Conservation (phyloP, 78 protist genomes). For the Monocercomonoides exilis region DNA sequence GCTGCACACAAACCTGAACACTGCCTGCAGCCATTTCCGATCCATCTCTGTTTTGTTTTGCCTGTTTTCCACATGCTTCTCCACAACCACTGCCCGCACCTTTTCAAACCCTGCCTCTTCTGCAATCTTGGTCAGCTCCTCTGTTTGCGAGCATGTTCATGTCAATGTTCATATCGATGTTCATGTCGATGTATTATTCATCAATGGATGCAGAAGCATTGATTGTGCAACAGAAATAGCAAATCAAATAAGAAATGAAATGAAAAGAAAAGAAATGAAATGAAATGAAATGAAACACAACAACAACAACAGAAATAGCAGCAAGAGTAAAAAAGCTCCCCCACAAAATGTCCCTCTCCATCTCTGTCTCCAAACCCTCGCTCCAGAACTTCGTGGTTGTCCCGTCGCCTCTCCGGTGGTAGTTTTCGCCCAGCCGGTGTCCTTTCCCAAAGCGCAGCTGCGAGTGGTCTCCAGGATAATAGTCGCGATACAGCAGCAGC, state of each 20-base stretch:
- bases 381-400: background rate
- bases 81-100: background rate
- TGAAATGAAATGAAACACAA: too few species aligned
- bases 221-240: too few species aligned
- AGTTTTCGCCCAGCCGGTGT: background rate
- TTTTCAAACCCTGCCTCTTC: background rate
- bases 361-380: too few species aligned
- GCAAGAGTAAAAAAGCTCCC: too few species aligned
- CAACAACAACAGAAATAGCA: too few species aligned
- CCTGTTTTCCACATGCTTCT: background rate
- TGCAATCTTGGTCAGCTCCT: background rate
- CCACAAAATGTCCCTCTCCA: too few species aligned
- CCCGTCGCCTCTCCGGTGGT: background rate
- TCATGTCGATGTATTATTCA: too few species aligned
- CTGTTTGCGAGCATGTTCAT: too few species aligned
- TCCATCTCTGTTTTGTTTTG: background rate
- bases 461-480: background rate
- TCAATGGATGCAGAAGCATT: too few species aligned
- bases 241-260: too few species aligned
- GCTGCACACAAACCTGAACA: background rate
- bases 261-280: too few species aligned
- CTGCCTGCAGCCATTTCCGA: background rate
- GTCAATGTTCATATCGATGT: too few species aligned
- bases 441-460: background rate
- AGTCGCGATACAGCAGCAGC: background rate